Conservation (phyloP, 257 asterid genomes). For the Salvia hispanica region DNA sequence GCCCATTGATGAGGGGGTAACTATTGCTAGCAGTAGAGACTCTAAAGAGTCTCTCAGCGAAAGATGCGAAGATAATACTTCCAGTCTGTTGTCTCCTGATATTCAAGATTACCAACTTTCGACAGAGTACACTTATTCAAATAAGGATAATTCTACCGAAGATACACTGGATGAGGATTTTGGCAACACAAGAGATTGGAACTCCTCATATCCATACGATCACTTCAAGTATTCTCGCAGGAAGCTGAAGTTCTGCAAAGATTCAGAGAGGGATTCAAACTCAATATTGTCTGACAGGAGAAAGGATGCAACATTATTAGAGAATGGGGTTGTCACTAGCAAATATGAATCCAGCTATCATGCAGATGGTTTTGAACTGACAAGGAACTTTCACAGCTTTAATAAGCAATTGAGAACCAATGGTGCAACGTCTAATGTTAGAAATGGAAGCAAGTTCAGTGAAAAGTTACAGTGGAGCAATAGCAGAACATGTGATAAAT, state of each 20-base stretch:
- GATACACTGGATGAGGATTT: slow-evolving; percentile 53
- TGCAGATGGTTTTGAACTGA: slow-evolving; percentile 55
- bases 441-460: slow-evolving; percentile 59
- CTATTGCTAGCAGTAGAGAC: slow-evolving; percentile 45
- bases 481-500: slow-evolving; percentile 52
- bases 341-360: slow-evolving; percentile 62
- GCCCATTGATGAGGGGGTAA: slow-evolving; percentile 47
- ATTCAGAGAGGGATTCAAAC: slow-evolving; percentile 50
- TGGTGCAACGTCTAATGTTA: slow-evolving; percentile 51
- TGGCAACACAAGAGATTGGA: slow-evolving; percentile 49
- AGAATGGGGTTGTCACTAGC: slow-evolving; percentile 44
- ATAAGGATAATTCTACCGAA: slow-evolving; percentile 51
- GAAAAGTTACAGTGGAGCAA: slow-evolving; percentile 57
- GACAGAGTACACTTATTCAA: slow-evolving; percentile 49
- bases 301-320: slow-evolving; percentile 46
- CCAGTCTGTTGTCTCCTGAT: slow-evolving; percentile 56
- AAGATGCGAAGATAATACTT: slow-evolving; percentile 55
- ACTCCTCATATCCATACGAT: slow-evolving; percentile 43
- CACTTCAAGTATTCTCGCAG: slow-evolving; percentile 58
- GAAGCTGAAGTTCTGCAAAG: slow-evolving; percentile 66
- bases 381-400: slow-evolving; percentile 50
- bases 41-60: slow-evolving; percentile 36
- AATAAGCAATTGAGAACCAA: slow-evolving; percentile 53
- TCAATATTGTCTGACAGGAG: slow-evolving; percentile 65
- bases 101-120: slow-evolving; percentile 51